Evolutionary conservation across 2,329 filamentous ascomycete genomes (phyloP).

Genomic region (Colletotrichum liaoningense): DNA sequence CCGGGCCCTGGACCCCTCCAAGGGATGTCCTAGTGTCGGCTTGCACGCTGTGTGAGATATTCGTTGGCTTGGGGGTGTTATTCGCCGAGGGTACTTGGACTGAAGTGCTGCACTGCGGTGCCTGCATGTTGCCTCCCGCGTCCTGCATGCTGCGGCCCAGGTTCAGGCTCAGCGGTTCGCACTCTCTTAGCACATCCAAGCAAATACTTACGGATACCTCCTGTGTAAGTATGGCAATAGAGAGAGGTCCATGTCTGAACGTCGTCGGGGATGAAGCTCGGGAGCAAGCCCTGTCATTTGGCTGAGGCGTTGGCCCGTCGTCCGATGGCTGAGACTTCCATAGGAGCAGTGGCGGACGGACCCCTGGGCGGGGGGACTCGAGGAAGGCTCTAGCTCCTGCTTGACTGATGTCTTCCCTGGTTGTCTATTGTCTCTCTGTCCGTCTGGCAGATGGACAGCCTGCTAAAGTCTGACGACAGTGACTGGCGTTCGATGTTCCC

Average conservation of each 20-base stretch:
- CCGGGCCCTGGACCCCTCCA: too few relatives aligned
- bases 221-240: too few relatives aligned
- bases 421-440: neutral
- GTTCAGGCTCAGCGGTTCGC: neutral
- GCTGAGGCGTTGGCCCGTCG: neutral
- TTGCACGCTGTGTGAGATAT: neutral
- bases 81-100: neutral
- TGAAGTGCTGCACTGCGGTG: neutral
- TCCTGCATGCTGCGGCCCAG: neutral
- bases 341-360: neutral
- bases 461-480: neutral
- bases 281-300: neutral
- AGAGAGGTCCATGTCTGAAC: neutral
- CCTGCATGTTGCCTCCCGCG: neutral
- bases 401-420: neutral
- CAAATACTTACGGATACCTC: too few relatives aligned
- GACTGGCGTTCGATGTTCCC: neutral
- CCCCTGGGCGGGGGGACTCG: neutral
- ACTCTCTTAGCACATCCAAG: neutral
- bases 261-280: neutral
- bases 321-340: slow-evolving; percentile 23
- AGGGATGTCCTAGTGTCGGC: too few relatives aligned
- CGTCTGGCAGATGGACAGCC: neutral
- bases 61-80: neutral
- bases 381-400: neutral